phyloP scores from a whole-genome alignment of 2,329 filamentous ascomycete genomes.

The Colletotrichum theobromicola region DNA sequence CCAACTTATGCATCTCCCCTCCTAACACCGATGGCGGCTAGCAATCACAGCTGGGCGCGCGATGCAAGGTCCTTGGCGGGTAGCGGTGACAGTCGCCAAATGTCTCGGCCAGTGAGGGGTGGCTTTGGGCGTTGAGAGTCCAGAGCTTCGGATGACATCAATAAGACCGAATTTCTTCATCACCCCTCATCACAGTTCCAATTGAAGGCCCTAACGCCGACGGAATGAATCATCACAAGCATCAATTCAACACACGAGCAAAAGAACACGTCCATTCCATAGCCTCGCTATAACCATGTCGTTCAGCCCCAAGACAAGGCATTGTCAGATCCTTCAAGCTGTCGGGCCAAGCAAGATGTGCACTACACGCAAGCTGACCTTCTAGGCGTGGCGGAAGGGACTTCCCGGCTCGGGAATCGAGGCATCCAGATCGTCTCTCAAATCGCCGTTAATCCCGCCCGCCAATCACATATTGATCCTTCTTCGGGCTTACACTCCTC shows the following conservation, averaged over 20 bases:
- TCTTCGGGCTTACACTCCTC: neutral
- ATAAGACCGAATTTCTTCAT: neutral
- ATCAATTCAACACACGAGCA: neutral
- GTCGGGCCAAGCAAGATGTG: neutral
- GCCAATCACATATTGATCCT: conserved; percentile 1
- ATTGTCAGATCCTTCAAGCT: neutral
- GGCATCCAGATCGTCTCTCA: neutral
- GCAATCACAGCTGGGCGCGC: neutral
- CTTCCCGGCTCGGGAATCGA: neutral
- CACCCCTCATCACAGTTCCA: neutral
- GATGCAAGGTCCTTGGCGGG: neutral
- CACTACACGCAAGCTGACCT: neutral
- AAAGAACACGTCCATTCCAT: accelerated
- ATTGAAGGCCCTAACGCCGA: neutral
- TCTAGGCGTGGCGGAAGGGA: neutral
- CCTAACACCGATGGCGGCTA: neutral
- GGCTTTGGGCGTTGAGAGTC: neutral
- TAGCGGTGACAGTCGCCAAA: neutral
- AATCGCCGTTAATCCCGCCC: neutral
- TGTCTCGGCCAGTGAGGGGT: neutral
- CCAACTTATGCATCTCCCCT: neutral
- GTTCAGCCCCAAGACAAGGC: neutral
- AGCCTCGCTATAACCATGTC: neutral
- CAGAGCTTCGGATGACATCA: conserved; percentile 1
- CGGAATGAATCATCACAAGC: neutral